phyloP scores from a whole-genome alignment of 768 basidiomycete species.

The Ramaria sp. region DNA sequence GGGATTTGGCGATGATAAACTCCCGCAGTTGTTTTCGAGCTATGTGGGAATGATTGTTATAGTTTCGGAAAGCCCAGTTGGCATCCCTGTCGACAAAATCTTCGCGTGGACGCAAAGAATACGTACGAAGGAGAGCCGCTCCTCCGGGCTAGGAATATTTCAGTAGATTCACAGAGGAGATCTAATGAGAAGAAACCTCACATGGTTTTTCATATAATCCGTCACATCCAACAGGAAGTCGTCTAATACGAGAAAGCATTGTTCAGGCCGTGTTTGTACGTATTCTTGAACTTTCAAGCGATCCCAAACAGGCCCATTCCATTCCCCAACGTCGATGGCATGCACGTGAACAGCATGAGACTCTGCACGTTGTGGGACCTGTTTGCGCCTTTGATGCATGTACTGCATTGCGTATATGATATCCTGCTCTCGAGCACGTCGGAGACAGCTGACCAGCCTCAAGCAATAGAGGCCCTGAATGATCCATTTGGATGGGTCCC shows the following conservation, averaged over 20 bases:
- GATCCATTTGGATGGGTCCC: constrained; percentile 80
- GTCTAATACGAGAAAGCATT: constrained; percentile 46
- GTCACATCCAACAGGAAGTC: constrained; percentile 55
- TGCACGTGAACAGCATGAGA: neutral
- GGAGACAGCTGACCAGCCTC: constrained; percentile 37
- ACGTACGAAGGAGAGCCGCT: constrained; percentile 38
- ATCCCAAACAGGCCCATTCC: constrained; percentile 35
- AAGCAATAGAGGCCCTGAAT: constrained; percentile 42
- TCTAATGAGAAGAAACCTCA: constrained; percentile 23
- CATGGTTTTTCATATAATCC: constrained; percentile 54
- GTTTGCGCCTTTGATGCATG: constrained; percentile 34
- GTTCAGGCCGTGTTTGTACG: constrained; percentile 20
- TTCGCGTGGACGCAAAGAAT: constrained; percentile 25
- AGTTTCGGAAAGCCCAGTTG: constrained; percentile 54
- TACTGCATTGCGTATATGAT: constrained; percentile 34
- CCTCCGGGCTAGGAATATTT: constrained; percentile 48
- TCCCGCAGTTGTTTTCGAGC: constrained; percentile 39
- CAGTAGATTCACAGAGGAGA: neutral
- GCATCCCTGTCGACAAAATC: constrained; percentile 31
- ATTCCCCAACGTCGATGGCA: constrained; percentile 10
- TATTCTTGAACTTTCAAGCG: constrained; percentile 24
- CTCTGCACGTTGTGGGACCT: constrained; percentile 12
- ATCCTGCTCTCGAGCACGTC: constrained; percentile 41
- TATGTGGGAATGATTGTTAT: constrained; percentile 59
- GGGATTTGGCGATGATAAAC: constrained; percentile 36